Evolutionary conservation across 2,329 filamentous ascomycete species (phyloP).

Genomic region (Pseudogymnoascus sp.): DNA sequence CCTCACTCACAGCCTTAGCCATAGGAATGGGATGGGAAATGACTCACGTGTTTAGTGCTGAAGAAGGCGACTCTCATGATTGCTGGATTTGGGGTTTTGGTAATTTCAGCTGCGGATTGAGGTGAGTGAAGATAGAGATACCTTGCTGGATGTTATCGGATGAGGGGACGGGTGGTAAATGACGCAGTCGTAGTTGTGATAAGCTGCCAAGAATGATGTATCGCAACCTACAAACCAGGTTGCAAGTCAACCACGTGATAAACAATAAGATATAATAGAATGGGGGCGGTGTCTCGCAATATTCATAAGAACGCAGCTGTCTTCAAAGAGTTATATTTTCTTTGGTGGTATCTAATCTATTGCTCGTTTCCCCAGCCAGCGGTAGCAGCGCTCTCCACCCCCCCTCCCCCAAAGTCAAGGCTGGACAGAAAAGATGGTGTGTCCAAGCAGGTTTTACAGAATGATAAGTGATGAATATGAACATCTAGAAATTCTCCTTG

Average conservation of each 20-base stretch:
- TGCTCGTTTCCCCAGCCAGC: not conserved
- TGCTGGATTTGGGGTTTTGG: not conserved
- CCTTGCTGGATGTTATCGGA: not conserved
- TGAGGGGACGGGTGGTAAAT: not conserved
- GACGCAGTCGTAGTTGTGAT: not conserved
- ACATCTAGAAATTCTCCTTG: constrained; percentile 44
- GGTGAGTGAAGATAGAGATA: not conserved
- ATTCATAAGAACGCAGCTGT: not conserved
- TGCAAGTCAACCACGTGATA: not conserved
- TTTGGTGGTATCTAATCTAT: constrained; percentile 4
- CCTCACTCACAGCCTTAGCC: not conserved
- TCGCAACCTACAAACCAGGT: not conserved
- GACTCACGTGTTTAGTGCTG: not conserved
- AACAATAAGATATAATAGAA: not conserved
- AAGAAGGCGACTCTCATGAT: constrained; percentile 1
- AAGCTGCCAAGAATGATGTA: not conserved
- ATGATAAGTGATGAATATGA: constrained; percentile 1
- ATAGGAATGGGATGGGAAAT: not conserved
- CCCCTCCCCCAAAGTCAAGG: not conserved
- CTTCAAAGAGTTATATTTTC: not conserved
- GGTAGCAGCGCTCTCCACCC: not conserved
- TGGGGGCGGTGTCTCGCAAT: not conserved
- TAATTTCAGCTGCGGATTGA: not conserved
- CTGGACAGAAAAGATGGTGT: not conserved
- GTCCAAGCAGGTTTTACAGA: not conserved